A percentile compares a stretch with the other conserved stretches of the same genome.
phyloP scores from a whole-genome alignment of 2,329 filamentous ascomycete genomes.

The Acrocalymma vagum region DNA sequence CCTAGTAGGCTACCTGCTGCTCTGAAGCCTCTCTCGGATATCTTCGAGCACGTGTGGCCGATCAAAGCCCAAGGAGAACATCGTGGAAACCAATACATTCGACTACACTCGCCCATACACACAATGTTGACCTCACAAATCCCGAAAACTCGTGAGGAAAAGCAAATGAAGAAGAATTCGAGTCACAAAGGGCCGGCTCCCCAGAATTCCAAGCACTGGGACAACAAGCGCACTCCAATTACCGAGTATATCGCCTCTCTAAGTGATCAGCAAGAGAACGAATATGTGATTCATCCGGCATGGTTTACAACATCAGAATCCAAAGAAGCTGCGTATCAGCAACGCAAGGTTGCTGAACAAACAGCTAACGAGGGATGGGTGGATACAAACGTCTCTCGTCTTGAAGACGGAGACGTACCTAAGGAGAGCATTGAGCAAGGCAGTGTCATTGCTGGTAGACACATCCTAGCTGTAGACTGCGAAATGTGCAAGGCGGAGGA shows the following conservation, averaged over 20 bases:
- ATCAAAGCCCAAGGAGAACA: slow-evolving; percentile 88
- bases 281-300: slow-evolving; percentile 84
- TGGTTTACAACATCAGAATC: slow-evolving; percentile 68
- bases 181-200: slow-evolving; percentile 61
- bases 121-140: slow-evolving; percentile 81
- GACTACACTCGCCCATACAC: slow-evolving; percentile 86
- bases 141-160: slow-evolving; percentile 74
- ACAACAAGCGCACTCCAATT: slow-evolving; percentile 80
- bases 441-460: slow-evolving; percentile 82
- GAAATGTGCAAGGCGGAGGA: slow-evolving; percentile 95
- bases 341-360: slow-evolving; percentile 61
- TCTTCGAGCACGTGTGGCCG: slow-evolving; percentile 91
- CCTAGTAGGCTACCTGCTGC: slow-evolving; percentile 50
- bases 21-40: slow-evolving; percentile 73
- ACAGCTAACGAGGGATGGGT: slow-evolving; percentile 76
- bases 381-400: slow-evolving; percentile 72
- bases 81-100: slow-evolving; percentile 65
- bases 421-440: slow-evolving; percentile 79
- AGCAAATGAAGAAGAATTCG: slow-evolving; percentile 59
- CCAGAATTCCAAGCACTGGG: slow-evolving; percentile 71
- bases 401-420: slow-evolving; percentile 73
- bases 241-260: slow-evolving; percentile 77
- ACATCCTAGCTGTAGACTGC: slow-evolving; percentile 86
- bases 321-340: slow-evolving; percentile 60
- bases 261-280: slow-evolving; percentile 81